Evolutionary conservation across 306 rosid species (phyloP).

Genomic region (Prunus mira): DNA sequence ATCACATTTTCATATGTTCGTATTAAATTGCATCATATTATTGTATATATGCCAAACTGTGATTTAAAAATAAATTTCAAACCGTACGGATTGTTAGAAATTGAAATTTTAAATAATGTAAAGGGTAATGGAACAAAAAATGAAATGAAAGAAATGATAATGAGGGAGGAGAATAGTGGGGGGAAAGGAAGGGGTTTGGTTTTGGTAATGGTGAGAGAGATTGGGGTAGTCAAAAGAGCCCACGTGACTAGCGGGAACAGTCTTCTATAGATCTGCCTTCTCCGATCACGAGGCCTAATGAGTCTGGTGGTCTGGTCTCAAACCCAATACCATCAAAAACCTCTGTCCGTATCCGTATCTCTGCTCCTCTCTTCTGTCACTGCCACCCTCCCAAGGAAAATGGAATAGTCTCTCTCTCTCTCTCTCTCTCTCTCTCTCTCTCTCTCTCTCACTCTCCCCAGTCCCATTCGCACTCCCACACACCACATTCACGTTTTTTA

Average conservation of each 20-base stretch:
- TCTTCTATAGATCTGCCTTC: slow-evolving; percentile 92
- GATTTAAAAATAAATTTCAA: no score
- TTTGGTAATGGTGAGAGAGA: slow-evolving; percentile 27
- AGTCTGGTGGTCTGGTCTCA: slow-evolving; percentile 26
- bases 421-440: slow-evolving; percentile 26
- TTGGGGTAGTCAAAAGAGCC: slow-evolving; percentile 74
- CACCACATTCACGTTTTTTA: background rate
- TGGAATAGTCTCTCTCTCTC: slow-evolving; percentile 52
- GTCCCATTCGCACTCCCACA: slow-evolving; percentile 26
- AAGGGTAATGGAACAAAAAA: background rate
- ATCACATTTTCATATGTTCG: no score
- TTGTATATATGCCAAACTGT: no score
- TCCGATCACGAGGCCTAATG: slow-evolving; percentile 95
- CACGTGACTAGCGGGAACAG: slow-evolving; percentile 98
- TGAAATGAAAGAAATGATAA: no score
- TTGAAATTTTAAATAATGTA: background rate
- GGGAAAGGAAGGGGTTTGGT: background rate
- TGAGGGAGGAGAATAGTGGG: no score
- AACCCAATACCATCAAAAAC: slow-evolving; percentile 57
- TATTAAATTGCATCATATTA: no score
- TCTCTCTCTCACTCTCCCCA: slow-evolving; percentile 26
- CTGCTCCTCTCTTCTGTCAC: slow-evolving; percentile 55
- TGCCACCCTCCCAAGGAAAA: slow-evolving; percentile 80
- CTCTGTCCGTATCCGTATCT: slow-evolving; percentile 89
- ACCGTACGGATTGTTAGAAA: rapidly evolving